Conservation (phyloP, 495 filamentous ascomycete genomes). For the Parmelia sp. region DNA sequence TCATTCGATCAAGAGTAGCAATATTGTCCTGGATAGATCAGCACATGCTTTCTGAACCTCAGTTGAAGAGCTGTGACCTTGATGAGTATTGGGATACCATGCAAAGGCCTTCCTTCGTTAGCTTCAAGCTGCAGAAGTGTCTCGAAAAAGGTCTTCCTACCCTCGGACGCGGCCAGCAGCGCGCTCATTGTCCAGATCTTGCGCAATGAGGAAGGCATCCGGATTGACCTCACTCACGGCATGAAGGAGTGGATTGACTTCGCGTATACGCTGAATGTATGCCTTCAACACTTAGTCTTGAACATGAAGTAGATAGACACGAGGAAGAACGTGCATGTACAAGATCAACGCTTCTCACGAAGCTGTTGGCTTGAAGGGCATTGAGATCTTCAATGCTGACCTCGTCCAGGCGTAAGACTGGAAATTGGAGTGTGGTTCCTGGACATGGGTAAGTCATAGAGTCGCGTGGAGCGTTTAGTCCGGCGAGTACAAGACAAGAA, state of each 20-base stretch:
- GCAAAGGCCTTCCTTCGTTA: constrained; percentile 24
- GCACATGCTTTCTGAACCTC: background rate
- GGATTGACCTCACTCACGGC: constrained; percentile 43
- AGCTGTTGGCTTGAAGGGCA: constrained; percentile 12
- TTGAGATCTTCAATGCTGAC: constrained; percentile 20
- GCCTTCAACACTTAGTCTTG: constrained; percentile 24
- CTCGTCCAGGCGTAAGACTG: constrained; percentile 13
- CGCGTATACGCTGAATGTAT: constrained; percentile 38
- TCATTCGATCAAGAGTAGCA: constrained; percentile 28
- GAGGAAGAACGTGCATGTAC: constrained; percentile 21
- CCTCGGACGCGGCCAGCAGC: constrained; percentile 21
- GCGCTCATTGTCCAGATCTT: constrained; percentile 29
- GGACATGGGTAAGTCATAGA: constrained; percentile 15
- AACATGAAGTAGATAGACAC: background rate
- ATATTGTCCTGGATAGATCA: constrained; percentile 30
- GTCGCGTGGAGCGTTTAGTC: constrained; percentile 11
- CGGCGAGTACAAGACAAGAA: constrained; percentile 15
- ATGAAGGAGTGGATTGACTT: constrained; percentile 37
- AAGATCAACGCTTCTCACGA: constrained; percentile 25
- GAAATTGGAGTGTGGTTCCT: constrained; percentile 3
- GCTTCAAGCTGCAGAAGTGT: background rate
- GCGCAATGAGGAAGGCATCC: constrained; percentile 38
- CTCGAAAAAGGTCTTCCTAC: constrained; percentile 6
- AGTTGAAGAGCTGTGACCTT: constrained; percentile 20
- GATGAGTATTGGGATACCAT: constrained; percentile 36